Percentiles rank a stretch among this genome's conserved stretches.
Evolutionary conservation across 768 basidiomycete genomes (phyloP).

Genomic region (Boletus tylopilopsis): DNA sequence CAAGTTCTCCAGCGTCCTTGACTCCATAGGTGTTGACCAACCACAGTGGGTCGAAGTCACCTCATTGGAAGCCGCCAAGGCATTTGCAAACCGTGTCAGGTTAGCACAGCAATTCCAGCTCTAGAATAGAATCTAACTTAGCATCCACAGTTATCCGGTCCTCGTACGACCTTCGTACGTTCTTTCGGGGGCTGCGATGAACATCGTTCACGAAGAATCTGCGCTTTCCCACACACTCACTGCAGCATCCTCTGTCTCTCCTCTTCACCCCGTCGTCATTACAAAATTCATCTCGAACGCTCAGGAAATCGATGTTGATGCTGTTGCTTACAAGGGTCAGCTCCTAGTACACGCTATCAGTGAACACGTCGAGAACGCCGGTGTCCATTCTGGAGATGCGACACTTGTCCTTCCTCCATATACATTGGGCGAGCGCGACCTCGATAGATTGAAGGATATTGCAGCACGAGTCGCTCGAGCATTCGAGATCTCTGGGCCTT

Average conservation of each 20-base stretch:
- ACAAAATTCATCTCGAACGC: slow-evolving; percentile 98
- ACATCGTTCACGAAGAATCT: slow-evolving; percentile 92
- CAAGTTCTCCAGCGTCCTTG: slow-evolving; percentile 97
- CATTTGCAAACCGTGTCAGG: slow-evolving; percentile 83
- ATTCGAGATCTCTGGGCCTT: slow-evolving; percentile 96
- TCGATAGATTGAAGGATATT: slow-evolving; percentile 87
- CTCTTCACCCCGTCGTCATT: slow-evolving; percentile 96
- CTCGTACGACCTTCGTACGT: slow-evolving; percentile 98
- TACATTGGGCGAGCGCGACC: slow-evolving; percentile 69
- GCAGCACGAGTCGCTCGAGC: slow-evolving; percentile 93
- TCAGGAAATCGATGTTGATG: slow-evolving; percentile 97
- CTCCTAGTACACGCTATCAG: slow-evolving; percentile 95
- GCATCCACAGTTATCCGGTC: slow-evolving; percentile 76
- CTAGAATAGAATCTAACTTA: background rate
- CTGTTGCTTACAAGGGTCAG: slow-evolving; percentile 89
- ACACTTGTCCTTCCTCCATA: slow-evolving; percentile 96
- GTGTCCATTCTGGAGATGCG: slow-evolving; percentile 98
- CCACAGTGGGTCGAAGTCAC: slow-evolving; percentile 95
- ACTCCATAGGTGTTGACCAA: slow-evolving; percentile 93
- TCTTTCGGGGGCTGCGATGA: slow-evolving; percentile 98
- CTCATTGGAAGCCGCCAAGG: slow-evolving; percentile 84
- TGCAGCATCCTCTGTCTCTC: slow-evolving; percentile 95
- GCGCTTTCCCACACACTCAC: slow-evolving; percentile 89
- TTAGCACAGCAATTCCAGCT: slow-evolving; percentile 7
- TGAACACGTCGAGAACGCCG: slow-evolving; percentile 98